A percentile compares a stretch with the other conserved stretches of the same genome.
Conservation (phyloP, 768 basidiomycete genomes). For the Mycena filopes region DNA sequence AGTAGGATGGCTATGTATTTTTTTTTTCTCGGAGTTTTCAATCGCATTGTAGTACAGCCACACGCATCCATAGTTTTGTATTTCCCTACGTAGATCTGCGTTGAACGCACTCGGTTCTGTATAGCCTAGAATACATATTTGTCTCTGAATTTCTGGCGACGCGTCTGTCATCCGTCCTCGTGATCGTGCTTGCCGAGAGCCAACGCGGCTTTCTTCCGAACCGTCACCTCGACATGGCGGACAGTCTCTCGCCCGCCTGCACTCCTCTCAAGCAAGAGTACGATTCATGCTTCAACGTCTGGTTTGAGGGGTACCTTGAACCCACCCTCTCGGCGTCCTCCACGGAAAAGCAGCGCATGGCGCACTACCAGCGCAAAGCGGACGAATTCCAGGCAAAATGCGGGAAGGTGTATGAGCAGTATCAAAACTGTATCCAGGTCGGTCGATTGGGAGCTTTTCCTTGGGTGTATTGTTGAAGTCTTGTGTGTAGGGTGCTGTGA, state of each 20-base stretch:
- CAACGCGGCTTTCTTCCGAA: slow-evolving; percentile 10
- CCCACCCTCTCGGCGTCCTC: slow-evolving; percentile 66
- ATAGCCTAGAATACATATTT: neutral
- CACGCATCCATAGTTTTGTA: slow-evolving; percentile 21
- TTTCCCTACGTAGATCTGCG: neutral
- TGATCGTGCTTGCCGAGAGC: slow-evolving; percentile 22
- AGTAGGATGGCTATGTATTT: neutral
- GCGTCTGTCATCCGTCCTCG: slow-evolving; percentile 10
- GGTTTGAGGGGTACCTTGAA: slow-evolving; percentile 97
- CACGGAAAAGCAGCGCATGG: slow-evolving; percentile 57
- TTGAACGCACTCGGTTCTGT: neutral
- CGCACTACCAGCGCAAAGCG: slow-evolving; percentile 80
- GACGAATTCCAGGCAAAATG: slow-evolving; percentile 90
- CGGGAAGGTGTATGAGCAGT: slow-evolving; percentile 83
- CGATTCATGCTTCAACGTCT: slow-evolving; percentile 95
- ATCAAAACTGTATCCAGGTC: slow-evolving; percentile 87
- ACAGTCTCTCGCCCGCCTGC: slow-evolving; percentile 85
- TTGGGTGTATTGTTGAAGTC: neutral
- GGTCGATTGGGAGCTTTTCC: slow-evolving; percentile 37
- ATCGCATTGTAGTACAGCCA: slow-evolving; percentile 6
- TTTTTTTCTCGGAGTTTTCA: slow-evolving; percentile 1
- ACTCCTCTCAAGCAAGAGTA: slow-evolving; percentile 91
- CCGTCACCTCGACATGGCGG: slow-evolving; percentile 63
- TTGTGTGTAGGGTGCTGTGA: slow-evolving; percentile 73
- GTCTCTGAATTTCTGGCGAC: too few relatives aligned